Percentiles rank a stretch among this genome's conserved stretches.
These are phyloP conservation scores for Diaporthe citriasiana DNA, from an alignment of 2,329 filamentous ascomycete species.

Conservation along the genomic window DNA sequence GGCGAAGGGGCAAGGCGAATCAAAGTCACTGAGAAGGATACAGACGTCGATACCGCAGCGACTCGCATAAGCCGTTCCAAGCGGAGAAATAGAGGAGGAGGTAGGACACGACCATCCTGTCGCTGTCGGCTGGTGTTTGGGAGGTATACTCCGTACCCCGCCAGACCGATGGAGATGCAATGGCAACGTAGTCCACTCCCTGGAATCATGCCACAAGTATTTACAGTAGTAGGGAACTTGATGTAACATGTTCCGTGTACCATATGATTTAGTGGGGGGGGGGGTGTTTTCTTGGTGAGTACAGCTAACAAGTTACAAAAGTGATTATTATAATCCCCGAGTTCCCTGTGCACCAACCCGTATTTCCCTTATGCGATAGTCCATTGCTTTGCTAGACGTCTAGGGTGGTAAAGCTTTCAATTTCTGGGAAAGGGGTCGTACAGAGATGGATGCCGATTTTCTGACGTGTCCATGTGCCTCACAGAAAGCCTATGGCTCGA, in stretches of 20 bases:
- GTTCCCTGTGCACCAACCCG: too few species aligned
- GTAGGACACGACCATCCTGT: background rate
- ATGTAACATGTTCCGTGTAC: background rate
- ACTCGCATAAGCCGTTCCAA: background rate
- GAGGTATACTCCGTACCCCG: background rate
- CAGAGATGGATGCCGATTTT: too few species aligned
- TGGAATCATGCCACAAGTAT: constrained; percentile 6
- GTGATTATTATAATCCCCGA: too few species aligned
- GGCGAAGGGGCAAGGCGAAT: background rate
- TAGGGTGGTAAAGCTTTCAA: too few species aligned
- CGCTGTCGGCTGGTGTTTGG: constrained; percentile 5
- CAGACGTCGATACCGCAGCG: background rate
- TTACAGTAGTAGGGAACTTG: background rate
- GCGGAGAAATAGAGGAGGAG: background rate
- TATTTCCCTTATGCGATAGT: too few species aligned
- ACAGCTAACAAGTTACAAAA: too few species aligned
- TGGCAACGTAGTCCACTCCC: background rate
- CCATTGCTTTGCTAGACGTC: too few species aligned
- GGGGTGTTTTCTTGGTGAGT: too few species aligned
- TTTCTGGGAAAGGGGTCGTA: too few species aligned
- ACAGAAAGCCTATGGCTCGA: too few species aligned
- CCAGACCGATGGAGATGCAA: constrained; percentile 14
- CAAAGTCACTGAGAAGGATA: background rate
- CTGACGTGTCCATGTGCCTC: too few species aligned
- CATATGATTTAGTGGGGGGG: too few species aligned